Percentiles rank a stretch among this genome's conserved stretches.
Conservation (phyloP, 805 yeast species). For the Nakazawaea wyomingensis region DNA sequence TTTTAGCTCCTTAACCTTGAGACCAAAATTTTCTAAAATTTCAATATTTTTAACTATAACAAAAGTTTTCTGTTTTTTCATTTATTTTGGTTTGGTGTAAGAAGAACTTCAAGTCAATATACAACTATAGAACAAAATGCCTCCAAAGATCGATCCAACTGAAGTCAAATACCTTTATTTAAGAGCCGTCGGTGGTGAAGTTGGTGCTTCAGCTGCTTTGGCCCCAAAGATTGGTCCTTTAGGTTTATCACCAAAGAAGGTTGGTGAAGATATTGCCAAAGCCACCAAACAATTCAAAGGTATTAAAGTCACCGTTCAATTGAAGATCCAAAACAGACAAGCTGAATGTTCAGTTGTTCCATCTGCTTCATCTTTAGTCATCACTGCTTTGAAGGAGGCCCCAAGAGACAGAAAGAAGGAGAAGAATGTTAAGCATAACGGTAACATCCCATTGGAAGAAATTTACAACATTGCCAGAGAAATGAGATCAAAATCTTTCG, state of each 20-base stretch:
- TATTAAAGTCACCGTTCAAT: constrained; percentile 97
- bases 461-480: constrained; percentile 95
- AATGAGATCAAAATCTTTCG: constrained; percentile 96
- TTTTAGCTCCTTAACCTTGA: not conserved
- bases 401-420: constrained; percentile 99
- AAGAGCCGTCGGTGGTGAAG: constrained; percentile 99
- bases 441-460: constrained; percentile 97
- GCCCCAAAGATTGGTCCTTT: constrained; percentile 99
- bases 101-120: not conserved
- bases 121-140: constrained; percentile 47
- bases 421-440: constrained; percentile 98
- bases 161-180: constrained; percentile 98
- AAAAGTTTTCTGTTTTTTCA: constrained; percentile 5
- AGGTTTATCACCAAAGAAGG: constrained; percentile 99
- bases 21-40: not conserved
- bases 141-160: constrained; percentile 98
- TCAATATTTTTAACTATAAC: not conserved
- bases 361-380: constrained; percentile 97
- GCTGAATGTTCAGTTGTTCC: constrained; percentile 98
- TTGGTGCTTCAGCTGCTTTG: constrained; percentile 98
- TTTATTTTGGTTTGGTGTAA: not conserved
- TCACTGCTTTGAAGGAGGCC: constrained; percentile 98
- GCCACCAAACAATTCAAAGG: constrained; percentile 99
- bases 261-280: constrained; percentile 99
- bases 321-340: constrained; percentile 99